Conservation (phyloP, 2,329 filamentous ascomycete genomes). For the Fusarium pilosicola region DNA sequence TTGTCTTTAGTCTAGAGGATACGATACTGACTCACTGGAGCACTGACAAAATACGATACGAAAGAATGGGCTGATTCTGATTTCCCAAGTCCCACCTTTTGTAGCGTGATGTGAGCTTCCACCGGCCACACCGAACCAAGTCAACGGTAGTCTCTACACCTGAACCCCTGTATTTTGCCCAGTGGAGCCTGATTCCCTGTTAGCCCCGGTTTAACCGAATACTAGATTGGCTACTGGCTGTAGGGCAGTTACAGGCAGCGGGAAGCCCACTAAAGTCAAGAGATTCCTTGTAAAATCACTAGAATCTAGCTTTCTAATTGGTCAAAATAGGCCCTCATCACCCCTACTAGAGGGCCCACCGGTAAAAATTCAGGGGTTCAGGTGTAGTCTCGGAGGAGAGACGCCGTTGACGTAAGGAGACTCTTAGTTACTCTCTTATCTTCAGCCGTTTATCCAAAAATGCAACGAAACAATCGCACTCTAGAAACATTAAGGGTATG, state of each 20-base stretch:
- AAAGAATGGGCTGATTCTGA: constrained; percentile 1
- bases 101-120: background rate
- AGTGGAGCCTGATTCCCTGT: too few species aligned
- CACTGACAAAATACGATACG: background rate
- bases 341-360: too few species aligned
- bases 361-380: too few species aligned
- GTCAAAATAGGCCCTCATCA: too few species aligned
- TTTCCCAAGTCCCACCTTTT: constrained; percentile 1
- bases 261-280: too few species aligned
- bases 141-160: background rate
- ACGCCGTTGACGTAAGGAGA: constrained; percentile 5
- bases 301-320: too few species aligned
- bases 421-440: background rate
- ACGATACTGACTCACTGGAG: background rate
- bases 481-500: constrained; percentile 7
- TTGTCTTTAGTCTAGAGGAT: background rate
- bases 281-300: too few species aligned
- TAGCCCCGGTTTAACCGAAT: too few species aligned
- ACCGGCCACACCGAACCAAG: constrained; percentile 11
- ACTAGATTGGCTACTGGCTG: too few species aligned
- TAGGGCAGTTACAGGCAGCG: too few species aligned
- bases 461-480: background rate
- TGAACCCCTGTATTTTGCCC: too few species aligned
- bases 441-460: background rate
- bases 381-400: constrained; percentile 1